A percentile compares a stretch with the other conserved stretches of the same genome.
phyloP scores from a whole-genome alignment of 129 eudicot genomes.

The Helianthus annuus region DNA sequence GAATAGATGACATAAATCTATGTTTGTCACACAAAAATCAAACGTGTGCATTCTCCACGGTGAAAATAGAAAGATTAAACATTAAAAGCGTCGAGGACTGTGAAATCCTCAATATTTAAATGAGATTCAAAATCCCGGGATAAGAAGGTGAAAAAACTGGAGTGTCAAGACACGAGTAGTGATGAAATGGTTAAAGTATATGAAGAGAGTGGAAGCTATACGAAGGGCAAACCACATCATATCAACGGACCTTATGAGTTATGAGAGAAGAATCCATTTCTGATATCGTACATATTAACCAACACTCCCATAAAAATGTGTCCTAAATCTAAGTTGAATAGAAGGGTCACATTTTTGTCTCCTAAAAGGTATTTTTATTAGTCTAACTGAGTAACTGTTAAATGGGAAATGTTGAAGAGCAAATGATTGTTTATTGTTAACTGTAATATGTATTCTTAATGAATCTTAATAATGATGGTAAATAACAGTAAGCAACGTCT shows the following conservation, averaged over 20 bases:
- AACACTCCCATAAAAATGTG: neutral
- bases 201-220: neutral
- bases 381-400: neutral
- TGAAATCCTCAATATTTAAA: constrained; percentile 16
- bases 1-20: neutral
- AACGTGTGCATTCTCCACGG: neutral
- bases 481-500: neutral
- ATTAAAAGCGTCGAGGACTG: neutral
- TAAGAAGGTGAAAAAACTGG: neutral
- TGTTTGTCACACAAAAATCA: neutral
- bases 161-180: neutral
- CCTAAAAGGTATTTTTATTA: neutral
- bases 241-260: neutral
- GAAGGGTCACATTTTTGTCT: neutral
- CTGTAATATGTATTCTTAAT: neutral
- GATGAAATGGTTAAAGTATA: no score
- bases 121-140: neutral
- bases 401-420: neutral
- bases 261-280: neutral
- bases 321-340: neutral
- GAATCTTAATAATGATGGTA: neutral
- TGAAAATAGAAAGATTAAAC: neutral
- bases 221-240: constrained; percentile 11
- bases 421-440: neutral
- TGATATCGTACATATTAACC: neutral